Evolutionary conservation across 306 rosid genomes (phyloP), one percentile per base, ranked within the genome.

Genomic region (Pterocarpus macrocarpus): DNA sequence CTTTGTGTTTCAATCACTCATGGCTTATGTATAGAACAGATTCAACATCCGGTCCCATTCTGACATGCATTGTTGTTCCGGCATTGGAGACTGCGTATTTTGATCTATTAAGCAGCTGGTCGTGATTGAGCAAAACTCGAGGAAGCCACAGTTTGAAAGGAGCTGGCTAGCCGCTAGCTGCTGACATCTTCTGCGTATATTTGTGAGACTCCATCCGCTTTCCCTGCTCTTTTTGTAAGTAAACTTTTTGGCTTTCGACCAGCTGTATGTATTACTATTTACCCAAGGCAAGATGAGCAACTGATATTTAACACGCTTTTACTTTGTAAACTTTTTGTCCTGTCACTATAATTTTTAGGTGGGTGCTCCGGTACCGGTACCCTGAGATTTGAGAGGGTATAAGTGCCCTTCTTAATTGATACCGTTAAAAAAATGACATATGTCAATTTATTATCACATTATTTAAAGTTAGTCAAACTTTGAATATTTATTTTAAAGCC

Each of bases 201-300:
- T 73, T 47, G 71, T 71, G 68, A 47, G 62, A 75, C 56, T 14
- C 56, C 4, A 41, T 17, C n/a, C 45, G 32, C 50, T 43, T 63
- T 47, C 71, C 62, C 57, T 59, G 68, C 63, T 64, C 66, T 33
- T 55, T 50, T 65, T 69, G 89, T 81, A 78, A 74, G 78, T 79
- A 79, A 76, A 22, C 14, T 35, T 38, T 71, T 82, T 70, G 55
- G 22, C 79, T 61, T 53, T 71, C 36, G 59, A 59, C 16, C 56
- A 16, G 73, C 84, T 82, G 28, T 5, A 43, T 47, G 79, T 80
- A 59, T 66, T 73, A 22, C 28, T 34, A 49, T 68, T 59, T 8
- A 8, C 47, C 8, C 28, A 22, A 22, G 47, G 2, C 38, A 66
- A 63, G 59, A 47, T 56, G 79, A 76, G 69, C 73, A 56, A 56